Base-by-base conservation (phyloP, 1,284 basidiomycete genomes). In the Ceratobasidium sp. region DNA sequence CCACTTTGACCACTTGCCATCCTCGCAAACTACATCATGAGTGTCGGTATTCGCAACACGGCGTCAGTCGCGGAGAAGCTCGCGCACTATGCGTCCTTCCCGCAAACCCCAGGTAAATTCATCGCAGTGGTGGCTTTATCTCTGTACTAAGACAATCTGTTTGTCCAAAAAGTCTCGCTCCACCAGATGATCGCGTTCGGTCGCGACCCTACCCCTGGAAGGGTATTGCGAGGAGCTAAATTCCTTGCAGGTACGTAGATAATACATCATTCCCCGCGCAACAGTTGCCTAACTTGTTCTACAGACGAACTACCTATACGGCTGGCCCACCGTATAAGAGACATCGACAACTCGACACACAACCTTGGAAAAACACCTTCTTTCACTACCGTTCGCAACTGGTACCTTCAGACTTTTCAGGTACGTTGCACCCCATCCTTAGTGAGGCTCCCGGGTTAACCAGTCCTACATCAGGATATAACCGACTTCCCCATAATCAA, bases 1-100 rank as follows among this genome's bases (percentile, higher is more conserved):
- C 35, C 35, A 38, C 35, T 38, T 38, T 38, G 35, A 38, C 35
- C 11, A 38, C 35, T 38, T 23, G 46, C 21, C 46, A 18, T 61
- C 41, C 43, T 26, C 30, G n/a, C 58, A 61, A 23, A 35, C 7
- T 59, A 23, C 38, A 61, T 9, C n/a, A 61, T 61, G 58, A 28
- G 43, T 46, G 35, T 61, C n/a, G 43, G 58, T 35, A 28, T 58
- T 70, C 66, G 66, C 26, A 70, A 23, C 21, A 44, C 66, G 14
- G 41, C 66, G 28, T 70, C 66, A n/a, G 52, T 70, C 28, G 52
- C 66, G 26, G 66, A 70, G 26, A 70, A 58, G 23, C 52, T 70
- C 26, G 52, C 66, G 23, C 66, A 70, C 41, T 70, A 70, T 70
- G 66, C 66, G n/a, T 70, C 66, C 6, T 70, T 70, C 23, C 66